Conservation (phyloP, 192 early-diverging fungal species). For the Backusella psychrophila region DNA sequence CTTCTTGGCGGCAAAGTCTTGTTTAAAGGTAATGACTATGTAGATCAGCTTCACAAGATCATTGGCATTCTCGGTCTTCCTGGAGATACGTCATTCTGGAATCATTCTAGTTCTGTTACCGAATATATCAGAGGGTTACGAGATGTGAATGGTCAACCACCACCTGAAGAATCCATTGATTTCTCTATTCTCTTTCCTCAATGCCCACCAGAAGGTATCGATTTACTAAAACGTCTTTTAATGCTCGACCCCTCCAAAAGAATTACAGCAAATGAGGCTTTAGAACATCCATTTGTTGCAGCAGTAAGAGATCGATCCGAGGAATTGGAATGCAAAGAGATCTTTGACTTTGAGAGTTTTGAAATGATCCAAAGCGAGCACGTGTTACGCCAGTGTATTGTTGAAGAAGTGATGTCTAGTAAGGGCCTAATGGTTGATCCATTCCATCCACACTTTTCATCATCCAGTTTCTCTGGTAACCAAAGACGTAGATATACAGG, state of each 20-base stretch:
- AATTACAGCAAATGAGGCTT: slow-evolving; percentile 88
- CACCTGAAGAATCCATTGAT: slow-evolving; percentile 25
- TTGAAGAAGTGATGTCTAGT: slow-evolving; percentile 22
- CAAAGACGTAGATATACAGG: slow-evolving; percentile 26
- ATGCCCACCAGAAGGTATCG: slow-evolving; percentile 46
- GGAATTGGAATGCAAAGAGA: slow-evolving; percentile 22
- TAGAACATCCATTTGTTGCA: slow-evolving; percentile 89
- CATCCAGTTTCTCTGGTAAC: background rate
- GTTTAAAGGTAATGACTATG: slow-evolving; percentile 89
- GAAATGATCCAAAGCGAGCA: slow-evolving; percentile 22
- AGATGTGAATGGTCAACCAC: slow-evolving; percentile 50
- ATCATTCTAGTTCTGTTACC: slow-evolving; percentile 18
- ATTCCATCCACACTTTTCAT: background rate
- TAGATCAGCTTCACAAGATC: slow-evolving; percentile 93
- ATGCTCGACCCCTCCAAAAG: slow-evolving; percentile 84
- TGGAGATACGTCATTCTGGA: slow-evolving; percentile 51
- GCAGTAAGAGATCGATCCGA: slow-evolving; percentile 47
- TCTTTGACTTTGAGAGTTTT: slow-evolving; percentile 36
- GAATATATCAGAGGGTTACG: slow-evolving; percentile 32
- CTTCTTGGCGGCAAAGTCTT: slow-evolving; percentile 77
- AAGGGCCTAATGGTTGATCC: slow-evolving; percentile 3
- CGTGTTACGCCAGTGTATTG: slow-evolving; percentile 23
- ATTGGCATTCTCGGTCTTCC: slow-evolving; percentile 85
- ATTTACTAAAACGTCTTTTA: slow-evolving; percentile 85
- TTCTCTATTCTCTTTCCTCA: slow-evolving; percentile 23